Percentiles rank a stretch among this genome's conserved stretches.
Conservation (phyloP, 257 asterid genomes). For the Solanum bulbocastanum region DNA sequence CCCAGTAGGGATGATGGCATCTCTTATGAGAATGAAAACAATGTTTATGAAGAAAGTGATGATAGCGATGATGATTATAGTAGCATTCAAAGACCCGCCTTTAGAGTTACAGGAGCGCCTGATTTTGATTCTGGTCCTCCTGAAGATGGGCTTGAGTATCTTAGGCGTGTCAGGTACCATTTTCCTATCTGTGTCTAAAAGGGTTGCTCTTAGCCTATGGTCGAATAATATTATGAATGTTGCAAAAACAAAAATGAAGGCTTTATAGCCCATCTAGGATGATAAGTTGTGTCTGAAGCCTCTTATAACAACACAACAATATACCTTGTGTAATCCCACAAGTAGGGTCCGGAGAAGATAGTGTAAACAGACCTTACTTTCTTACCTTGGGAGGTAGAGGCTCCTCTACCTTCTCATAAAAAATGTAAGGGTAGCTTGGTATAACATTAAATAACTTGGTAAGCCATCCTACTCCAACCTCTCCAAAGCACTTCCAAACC, state of each 20-base stretch:
- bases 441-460: neutral
- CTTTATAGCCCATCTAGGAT: constrained; percentile 12
- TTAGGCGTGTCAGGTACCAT: constrained; percentile 68
- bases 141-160: constrained; percentile 87
- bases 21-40: constrained; percentile 28
- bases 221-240: neutral
- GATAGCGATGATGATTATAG: constrained; percentile 75
- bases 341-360: neutral
- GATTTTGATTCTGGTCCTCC: constrained; percentile 96
- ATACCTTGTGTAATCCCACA: neutral
- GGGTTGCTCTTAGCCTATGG: neutral
- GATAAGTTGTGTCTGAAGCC: neutral
- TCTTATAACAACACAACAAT: neutral
- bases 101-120: constrained; percentile 74
- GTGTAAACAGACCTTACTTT: neutral
- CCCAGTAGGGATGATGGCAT: constrained; percentile 22
- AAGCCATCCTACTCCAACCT: neutral
- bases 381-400: neutral
- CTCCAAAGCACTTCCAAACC: neutral
- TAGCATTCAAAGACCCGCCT: constrained; percentile 76
- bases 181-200: constrained; percentile 6
- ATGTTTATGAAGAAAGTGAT: constrained; percentile 53
- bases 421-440: neutral
- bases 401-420: neutral
- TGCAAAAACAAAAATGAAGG: neutral